Percentiles rank a stretch among this genome's conserved stretches.
Conservation (phyloP, 164 flowering plant species). For the Akebia trifoliata region DNA sequence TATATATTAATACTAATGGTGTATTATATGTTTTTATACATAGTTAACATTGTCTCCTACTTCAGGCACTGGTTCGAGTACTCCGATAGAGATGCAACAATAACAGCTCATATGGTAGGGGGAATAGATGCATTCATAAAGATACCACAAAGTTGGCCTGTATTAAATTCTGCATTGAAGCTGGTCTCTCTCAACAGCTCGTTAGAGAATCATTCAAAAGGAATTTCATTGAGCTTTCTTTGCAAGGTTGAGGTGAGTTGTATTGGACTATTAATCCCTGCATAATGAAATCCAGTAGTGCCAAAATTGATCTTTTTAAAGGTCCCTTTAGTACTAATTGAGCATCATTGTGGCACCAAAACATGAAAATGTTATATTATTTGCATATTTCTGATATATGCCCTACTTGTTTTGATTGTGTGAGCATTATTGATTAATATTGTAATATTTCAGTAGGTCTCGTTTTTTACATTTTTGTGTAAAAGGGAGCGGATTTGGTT, state of each 20-base stretch:
- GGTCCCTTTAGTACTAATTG: not conserved
- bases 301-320: too few species aligned
- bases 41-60: conserved; percentile 1
- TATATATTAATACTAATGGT: not conserved
- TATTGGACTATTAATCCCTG: not conserved
- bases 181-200: conserved; percentile 61
- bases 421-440: not conserved
- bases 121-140: conserved; percentile 70
- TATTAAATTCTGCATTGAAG: conserved; percentile 42
- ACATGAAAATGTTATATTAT: not conserved
- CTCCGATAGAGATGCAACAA: conserved; percentile 56
- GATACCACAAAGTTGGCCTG: conserved; percentile 74
- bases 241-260: conserved; percentile 70
- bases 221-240: conserved; percentile 49
- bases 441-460: not conserved
- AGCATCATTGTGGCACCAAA: not conserved
- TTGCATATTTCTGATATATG: not conserved
- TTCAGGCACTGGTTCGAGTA: conserved; percentile 72
- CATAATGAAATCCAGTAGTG: too few species aligned
- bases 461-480: too few species aligned
- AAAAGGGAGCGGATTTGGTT: too few species aligned
- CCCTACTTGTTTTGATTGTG: not conserved
- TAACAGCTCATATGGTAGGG: conserved; percentile 55
- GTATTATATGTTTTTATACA: not conserved
- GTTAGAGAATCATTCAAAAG: conserved; percentile 35